These are phyloP conservation scores for Malus fusca DNA, from an alignment of 306 rosid genomes.

Conservation along the genomic window DNA sequence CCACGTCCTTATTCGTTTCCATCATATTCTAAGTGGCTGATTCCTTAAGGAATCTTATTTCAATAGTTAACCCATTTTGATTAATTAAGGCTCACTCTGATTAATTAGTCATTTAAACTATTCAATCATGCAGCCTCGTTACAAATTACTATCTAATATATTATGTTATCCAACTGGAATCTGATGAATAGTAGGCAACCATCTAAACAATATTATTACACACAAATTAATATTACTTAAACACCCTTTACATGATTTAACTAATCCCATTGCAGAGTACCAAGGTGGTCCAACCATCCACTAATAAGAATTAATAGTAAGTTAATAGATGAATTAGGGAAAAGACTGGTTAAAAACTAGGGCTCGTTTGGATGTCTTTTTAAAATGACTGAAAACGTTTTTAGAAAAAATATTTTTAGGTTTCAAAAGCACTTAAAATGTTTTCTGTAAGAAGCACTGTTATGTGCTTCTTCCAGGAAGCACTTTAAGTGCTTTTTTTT, in stretches of 20 bases:
- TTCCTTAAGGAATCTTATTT: conserved; percentile 22
- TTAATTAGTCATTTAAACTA: conserved; percentile 8
- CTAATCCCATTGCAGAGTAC: neutral
- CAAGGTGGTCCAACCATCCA: conserved; percentile 12
- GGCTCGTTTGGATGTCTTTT: no score
- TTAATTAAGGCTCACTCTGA: neutral
- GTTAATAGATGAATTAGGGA: neutral
- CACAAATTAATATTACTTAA: neutral
- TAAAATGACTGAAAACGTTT: no score
- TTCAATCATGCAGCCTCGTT: conserved; percentile 32
- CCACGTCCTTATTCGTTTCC: conserved; percentile 1
- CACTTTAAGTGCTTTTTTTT: no score
- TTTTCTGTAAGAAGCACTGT: no score
- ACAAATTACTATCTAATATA: neutral
- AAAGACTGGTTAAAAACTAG: no score
- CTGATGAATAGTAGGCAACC: conserved; percentile 29
- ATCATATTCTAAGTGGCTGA: neutral
- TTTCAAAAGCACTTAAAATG: no score
- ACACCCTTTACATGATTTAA: conserved; percentile 11
- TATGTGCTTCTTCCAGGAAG: no score
- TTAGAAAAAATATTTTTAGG: no score
- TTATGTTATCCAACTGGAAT: conserved; percentile 15
- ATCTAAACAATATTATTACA: neutral
- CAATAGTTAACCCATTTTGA: conserved; percentile 17
- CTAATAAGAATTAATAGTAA: conserved; percentile 5